Conservation (phyloP, 306 rosid species). For the Quercus gilva region DNA sequence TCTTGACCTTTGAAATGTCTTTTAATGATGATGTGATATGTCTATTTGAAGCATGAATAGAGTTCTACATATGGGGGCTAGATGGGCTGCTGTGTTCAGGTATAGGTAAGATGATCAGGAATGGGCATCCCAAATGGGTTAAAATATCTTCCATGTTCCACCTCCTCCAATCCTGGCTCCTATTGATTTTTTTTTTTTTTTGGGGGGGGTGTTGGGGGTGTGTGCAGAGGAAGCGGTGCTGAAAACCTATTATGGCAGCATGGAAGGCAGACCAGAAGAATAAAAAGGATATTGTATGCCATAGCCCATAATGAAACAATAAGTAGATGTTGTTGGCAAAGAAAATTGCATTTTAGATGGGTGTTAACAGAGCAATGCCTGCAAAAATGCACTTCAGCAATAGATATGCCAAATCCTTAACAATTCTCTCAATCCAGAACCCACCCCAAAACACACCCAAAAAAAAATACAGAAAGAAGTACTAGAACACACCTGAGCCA, state of each 20-base stretch:
- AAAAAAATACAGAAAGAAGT: background rate
- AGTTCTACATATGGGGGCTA: background rate
- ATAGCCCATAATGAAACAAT: background rate
- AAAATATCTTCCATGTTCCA: too few species aligned
- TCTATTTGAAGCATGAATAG: background rate
- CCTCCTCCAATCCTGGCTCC: too few species aligned
- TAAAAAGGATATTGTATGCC: background rate
- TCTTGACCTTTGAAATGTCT: background rate
- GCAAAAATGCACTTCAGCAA: background rate
- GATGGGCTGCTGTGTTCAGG: too few species aligned
- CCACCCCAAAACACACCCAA: background rate
- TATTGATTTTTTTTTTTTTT: too few species aligned
- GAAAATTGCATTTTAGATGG: background rate
- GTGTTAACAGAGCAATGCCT: background rate
- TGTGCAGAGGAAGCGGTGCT: too few species aligned
- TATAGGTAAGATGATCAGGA: too few species aligned
- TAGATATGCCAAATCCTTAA: background rate
- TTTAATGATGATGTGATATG: slow-evolving; percentile 20
- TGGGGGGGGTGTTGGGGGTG: too few species aligned
- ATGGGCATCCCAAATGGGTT: too few species aligned
- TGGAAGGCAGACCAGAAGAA: background rate
- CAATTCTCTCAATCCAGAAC: too few species aligned
- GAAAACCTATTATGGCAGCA: background rate
- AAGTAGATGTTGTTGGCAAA: background rate
- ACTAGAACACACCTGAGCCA: slow-evolving; percentile 58